Evolutionary conservation across 352 stramenopile species (phyloP), one percentile per base, ranked within the genome.

Genomic region (Phytopythium vexans): DNA sequence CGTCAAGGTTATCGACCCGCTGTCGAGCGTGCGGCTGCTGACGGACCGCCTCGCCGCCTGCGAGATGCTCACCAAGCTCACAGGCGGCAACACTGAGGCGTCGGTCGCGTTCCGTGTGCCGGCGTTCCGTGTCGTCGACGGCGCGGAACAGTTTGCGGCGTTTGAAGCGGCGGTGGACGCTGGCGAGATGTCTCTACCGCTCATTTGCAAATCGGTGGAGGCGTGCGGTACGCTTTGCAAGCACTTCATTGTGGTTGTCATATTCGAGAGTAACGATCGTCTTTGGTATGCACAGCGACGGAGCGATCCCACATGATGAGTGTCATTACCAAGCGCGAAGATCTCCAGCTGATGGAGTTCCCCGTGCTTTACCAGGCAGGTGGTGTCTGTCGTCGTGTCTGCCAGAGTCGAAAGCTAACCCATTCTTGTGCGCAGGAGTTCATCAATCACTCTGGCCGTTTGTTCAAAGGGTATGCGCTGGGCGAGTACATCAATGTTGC

Each of bases 391-490:
- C 31, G 37, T 36, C 40, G 39, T 33, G 8, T 32, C 11, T 12
- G 8, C 11, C 38, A 35, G 8, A 6, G 5, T 37, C 49, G 31
- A 27, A 10, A 11, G 45, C 3, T 42, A 37, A 42, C 15, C 39
- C 2, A 8, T 31, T 36, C 10, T 60, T 34, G 7, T 60, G n/a
- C 14, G 6, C 46, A 93, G 82, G 80, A 92, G 51, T 94, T 88
- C 52, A 63, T 94, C 40, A 94, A 94, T 50, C 84, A 94, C 56
- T 88, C 76, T 44, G 70, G 67, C 6, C 68, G 78, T 4, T 67
- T 94, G 6, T 94, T 88, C 51, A 94, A 94, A 54, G 84, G 84
- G 40, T 94, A 94, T 54, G 82, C 92, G 41, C 64, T 94, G 11
- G 84, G 84, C 7, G 72, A 89, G 36, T 56, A 67, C 40, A 89